These are phyloP conservation scores for Venturia effusa DNA, from an alignment of 2,329 filamentous ascomycete species.

Conservation along the genomic window DNA sequence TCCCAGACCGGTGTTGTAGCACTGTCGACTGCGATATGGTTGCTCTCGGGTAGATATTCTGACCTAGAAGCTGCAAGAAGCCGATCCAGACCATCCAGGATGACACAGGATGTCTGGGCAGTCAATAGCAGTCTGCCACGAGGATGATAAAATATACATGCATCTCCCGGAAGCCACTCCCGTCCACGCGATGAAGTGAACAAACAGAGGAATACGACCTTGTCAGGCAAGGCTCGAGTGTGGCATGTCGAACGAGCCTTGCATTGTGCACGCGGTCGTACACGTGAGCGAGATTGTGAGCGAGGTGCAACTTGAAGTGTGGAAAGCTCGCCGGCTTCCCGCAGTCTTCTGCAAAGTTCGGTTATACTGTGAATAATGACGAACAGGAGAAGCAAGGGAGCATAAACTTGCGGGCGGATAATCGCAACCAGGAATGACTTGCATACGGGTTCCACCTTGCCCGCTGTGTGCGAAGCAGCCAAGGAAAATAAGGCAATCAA, in stretches of 20 bases:
- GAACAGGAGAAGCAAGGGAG: neutral
- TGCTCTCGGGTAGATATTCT: neutral
- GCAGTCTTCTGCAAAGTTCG: neutral
- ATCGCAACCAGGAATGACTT: neutral
- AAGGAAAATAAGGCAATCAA: neutral
- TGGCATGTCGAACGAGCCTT: neutral
- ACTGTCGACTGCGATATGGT: neutral
- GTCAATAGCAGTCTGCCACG: neutral
- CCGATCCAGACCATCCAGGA: neutral
- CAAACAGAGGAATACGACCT: neutral
- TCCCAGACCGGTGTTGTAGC: neutral
- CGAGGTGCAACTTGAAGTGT: no score
- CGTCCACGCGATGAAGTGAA: neutral
- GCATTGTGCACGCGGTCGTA: neutral
- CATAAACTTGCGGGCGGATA: neutral
- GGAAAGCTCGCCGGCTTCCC: neutral
- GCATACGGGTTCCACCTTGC: neutral
- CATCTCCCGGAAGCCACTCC: neutral
- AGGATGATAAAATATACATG: neutral
- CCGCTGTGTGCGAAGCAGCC: neutral
- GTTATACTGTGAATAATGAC: neutral
- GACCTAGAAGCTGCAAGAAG: neutral
- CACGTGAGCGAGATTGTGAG: neutral
- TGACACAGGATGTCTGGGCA: neutral
- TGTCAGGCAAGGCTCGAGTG: neutral